These are phyloP conservation scores for Cordyceps farinosa DNA, from an alignment of 2,329 filamentous ascomycete genomes.

Conservation along the genomic window DNA sequence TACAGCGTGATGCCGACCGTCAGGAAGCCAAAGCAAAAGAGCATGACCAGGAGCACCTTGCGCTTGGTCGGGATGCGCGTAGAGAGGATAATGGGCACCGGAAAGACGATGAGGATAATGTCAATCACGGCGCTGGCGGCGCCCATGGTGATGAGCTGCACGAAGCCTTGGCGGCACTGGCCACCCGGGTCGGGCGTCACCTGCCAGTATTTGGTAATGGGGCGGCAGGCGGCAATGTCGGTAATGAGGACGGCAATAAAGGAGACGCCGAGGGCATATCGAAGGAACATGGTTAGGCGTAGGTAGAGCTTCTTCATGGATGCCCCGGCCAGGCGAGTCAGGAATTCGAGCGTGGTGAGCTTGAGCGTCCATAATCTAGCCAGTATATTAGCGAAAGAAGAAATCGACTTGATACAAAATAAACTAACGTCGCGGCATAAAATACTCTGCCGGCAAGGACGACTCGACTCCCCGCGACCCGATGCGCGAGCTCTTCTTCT, in stretches of 20 bases:
- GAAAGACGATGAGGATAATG: constrained; percentile 76
- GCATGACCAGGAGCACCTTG: constrained; percentile 69
- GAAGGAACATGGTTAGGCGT: constrained; percentile 63
- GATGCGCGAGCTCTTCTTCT: constrained; percentile 55
- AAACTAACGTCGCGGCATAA: constrained; percentile 76
- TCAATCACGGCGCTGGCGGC: constrained; percentile 80
- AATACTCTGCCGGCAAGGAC: constrained; percentile 77
- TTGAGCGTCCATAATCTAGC: constrained; percentile 83
- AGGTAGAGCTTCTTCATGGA: constrained; percentile 75
- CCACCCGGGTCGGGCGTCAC: constrained; percentile 76
- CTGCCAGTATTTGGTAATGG: constrained; percentile 69
- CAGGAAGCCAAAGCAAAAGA: constrained; percentile 75
- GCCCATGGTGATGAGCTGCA: constrained; percentile 81
- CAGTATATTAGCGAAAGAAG: background rate
- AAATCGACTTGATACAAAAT: constrained; percentile 17
- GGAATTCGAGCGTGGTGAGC: constrained; percentile 82
- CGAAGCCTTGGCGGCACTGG: constrained; percentile 76
- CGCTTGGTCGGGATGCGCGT: constrained; percentile 70
- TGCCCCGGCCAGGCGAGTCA: constrained; percentile 74
- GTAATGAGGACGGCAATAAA: constrained; percentile 75
- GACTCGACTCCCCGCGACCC: constrained; percentile 68
- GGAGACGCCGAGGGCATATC: constrained; percentile 67
- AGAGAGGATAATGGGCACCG: constrained; percentile 79
- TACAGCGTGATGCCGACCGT: constrained; percentile 74
- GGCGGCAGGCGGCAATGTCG: constrained; percentile 75